Percentiles rank a stretch among this genome's conserved stretches.
Conservation (phyloP, 768 basidiomycete species). For the Solioccasus polychromus region DNA sequence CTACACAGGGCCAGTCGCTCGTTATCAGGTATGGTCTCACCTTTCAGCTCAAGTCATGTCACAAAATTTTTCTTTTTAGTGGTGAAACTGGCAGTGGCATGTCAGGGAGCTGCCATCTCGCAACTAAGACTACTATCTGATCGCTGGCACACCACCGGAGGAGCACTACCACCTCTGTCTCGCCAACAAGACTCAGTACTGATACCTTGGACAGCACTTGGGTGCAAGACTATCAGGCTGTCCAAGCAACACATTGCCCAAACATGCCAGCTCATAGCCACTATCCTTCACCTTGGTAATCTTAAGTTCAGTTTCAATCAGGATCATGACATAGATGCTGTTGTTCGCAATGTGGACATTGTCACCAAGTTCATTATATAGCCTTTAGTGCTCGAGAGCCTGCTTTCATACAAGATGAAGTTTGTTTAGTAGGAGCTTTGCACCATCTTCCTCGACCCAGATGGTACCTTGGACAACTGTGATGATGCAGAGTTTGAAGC, state of each 20-base stretch:
- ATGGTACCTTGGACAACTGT: slow-evolving; percentile 86
- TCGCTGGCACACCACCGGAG: too few species aligned
- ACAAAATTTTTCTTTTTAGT: slow-evolving; percentile 45
- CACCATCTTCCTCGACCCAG: slow-evolving; percentile 90
- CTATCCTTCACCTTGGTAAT: slow-evolving; percentile 95
- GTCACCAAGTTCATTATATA: slow-evolving; percentile 91
- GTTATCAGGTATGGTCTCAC: slow-evolving; percentile 65
- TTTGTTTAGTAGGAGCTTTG: slow-evolving; percentile 92
- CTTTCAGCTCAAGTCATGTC: not conserved
- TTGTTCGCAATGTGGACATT: slow-evolving; percentile 85
- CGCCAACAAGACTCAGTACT: slow-evolving; percentile 74
- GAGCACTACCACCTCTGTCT: slow-evolving; percentile 88
- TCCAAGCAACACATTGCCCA: slow-evolving; percentile 95
- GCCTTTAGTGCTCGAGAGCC: slow-evolving; percentile 67
- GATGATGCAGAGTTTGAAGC: slow-evolving; percentile 76
- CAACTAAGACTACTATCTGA: too few species aligned
- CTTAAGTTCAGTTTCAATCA: slow-evolving; percentile 88
- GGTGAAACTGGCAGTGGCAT: too few species aligned
- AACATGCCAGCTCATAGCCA: slow-evolving; percentile 90
- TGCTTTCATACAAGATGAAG: slow-evolving; percentile 88
- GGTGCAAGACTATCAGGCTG: slow-evolving; percentile 88
- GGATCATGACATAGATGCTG: slow-evolving; percentile 82
- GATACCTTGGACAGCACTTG: slow-evolving; percentile 85
- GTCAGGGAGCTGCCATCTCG: too few species aligned
- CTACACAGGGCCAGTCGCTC: slow-evolving; percentile 91